phyloP scores from a whole-genome alignment of 2,329 filamentous ascomycete species.

The Periconia sp. region DNA sequence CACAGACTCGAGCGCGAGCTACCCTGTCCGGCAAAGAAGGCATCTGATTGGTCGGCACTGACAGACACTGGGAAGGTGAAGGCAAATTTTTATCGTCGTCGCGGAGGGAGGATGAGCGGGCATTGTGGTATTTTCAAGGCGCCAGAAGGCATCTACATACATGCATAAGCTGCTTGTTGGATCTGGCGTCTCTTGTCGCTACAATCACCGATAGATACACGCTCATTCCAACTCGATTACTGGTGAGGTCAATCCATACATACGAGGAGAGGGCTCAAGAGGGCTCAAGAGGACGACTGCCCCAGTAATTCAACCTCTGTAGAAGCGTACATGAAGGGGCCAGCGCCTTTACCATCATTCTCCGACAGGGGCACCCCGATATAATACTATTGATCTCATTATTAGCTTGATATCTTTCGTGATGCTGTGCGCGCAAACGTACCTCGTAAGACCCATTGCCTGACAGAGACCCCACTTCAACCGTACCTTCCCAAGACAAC shows the following conservation, averaged over 20 bases:
- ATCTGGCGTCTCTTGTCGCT: too few relatives aligned
- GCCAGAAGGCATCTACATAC: too few relatives aligned
- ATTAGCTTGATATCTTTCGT: not conserved
- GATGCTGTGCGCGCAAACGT: conserved; percentile 13
- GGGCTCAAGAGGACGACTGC: not conserved
- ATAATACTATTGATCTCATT: conserved; percentile 35
- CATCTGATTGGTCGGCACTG: too few relatives aligned
- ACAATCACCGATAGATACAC: too few relatives aligned
- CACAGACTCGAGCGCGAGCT: too few relatives aligned
- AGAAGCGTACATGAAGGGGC: conserved; percentile 44
- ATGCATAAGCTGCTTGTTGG: too few relatives aligned
- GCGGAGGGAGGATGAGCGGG: too few relatives aligned
- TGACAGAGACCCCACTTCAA: conserved; percentile 55
- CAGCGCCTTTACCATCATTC: conserved; percentile 46
- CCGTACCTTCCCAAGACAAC: conserved; percentile 55
- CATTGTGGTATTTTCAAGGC: too few relatives aligned
- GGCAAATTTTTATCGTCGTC: conserved; percentile 2
- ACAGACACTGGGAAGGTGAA: conserved; percentile 1
- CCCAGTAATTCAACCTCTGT: conserved; percentile 29
- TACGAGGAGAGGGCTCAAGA: too few relatives aligned
- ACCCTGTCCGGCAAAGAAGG: too few relatives aligned
- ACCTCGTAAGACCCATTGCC: conserved; percentile 55
- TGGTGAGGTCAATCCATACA: too few relatives aligned
- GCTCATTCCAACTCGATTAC: too few relatives aligned
- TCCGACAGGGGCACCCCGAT: conserved; percentile 34